These are phyloP conservation scores for Podila epigama DNA, from an alignment of 192 early-diverging fungal genomes.

Conservation along the genomic window DNA sequence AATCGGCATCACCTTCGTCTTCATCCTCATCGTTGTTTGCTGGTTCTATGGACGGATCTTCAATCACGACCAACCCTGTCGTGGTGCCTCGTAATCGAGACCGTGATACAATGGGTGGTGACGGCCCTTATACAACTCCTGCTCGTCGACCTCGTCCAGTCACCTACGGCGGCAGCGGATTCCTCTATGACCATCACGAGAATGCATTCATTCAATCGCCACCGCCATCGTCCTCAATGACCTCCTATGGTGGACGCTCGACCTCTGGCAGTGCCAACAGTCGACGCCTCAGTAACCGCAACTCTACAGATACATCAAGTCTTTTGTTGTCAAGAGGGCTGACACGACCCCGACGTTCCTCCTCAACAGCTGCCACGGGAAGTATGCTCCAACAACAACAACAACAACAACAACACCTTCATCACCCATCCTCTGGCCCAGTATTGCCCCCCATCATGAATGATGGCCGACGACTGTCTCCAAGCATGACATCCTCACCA, in stretches of 20 bases:
- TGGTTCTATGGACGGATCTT: background rate
- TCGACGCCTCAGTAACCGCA: constrained; percentile 27
- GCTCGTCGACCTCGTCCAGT: constrained; percentile 32
- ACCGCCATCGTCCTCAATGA: constrained; percentile 23
- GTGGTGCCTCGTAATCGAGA: constrained; percentile 23
- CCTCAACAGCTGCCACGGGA: constrained; percentile 22
- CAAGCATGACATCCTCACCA: constrained; percentile 20
- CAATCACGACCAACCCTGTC: constrained; percentile 5
- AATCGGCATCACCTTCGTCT: background rate
- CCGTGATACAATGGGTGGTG: constrained; percentile 30
- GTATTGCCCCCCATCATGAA: constrained; percentile 35
- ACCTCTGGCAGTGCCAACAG: constrained; percentile 1
- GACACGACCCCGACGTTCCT: constrained; percentile 34
- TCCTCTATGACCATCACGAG: constrained; percentile 43
- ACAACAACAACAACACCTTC: constrained; percentile 8
- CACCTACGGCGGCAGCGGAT: constrained; percentile 43
- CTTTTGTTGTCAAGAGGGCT: constrained; percentile 27
- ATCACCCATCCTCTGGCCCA: constrained; percentile 8
- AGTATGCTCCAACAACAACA: background rate
- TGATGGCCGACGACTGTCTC: constrained; percentile 25
- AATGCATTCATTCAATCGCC: constrained; percentile 37
- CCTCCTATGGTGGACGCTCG: constrained; percentile 1
- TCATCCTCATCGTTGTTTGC: too few species aligned
- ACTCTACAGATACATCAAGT: constrained; percentile 22
- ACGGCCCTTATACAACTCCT: constrained; percentile 26